phyloP scores from a whole-genome alignment of 2,329 filamentous ascomycete species.

The Pestalotiopsis sp. region DNA sequence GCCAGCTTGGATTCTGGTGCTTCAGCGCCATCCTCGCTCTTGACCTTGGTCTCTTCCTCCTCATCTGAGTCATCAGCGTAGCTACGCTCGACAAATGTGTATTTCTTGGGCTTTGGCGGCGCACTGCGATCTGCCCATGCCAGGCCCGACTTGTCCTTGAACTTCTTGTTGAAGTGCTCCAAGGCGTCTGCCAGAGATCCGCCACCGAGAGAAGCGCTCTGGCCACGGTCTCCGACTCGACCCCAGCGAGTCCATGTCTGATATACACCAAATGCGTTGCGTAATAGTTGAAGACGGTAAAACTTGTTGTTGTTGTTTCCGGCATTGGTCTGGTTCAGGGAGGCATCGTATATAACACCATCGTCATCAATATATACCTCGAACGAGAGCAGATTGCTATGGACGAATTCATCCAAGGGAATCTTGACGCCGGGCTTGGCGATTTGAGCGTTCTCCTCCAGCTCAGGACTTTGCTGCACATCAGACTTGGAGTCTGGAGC shows the following conservation, averaged over 20 bases:
- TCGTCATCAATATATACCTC: slow-evolving; percentile 68
- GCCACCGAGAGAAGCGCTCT: slow-evolving; percentile 46
- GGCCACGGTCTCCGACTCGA: slow-evolving; percentile 67
- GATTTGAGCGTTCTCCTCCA: slow-evolving; percentile 16
- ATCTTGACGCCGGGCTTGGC: slow-evolving; percentile 15
- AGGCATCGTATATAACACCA: slow-evolving; percentile 76
- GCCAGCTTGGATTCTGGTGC: slow-evolving; percentile 29
- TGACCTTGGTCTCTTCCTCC: slow-evolving; percentile 30
- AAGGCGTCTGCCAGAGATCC: slow-evolving; percentile 48
- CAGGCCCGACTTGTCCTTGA: slow-evolving; percentile 64
- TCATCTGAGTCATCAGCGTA: slow-evolving; percentile 67
- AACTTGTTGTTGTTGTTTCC: slow-evolving; percentile 81
- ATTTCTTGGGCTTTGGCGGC: slow-evolving; percentile 67
- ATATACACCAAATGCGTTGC: slow-evolving; percentile 44
- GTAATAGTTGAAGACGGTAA: slow-evolving; percentile 69
- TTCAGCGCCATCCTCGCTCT: slow-evolving; percentile 25
- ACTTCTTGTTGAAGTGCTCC: slow-evolving; percentile 61
- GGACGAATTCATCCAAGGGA: slow-evolving; percentile 15
- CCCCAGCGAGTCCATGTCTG: slow-evolving; percentile 81
- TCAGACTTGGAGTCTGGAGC: neutral
- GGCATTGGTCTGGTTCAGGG: slow-evolving; percentile 78
- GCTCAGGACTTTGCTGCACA: neutral
- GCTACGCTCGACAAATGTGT: slow-evolving; percentile 79
- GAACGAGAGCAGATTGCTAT: slow-evolving; percentile 30
- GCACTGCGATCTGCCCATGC: slow-evolving; percentile 55